Conservation (phyloP, 495 filamentous ascomycete species). For the Penicillium pulvis region DNA sequence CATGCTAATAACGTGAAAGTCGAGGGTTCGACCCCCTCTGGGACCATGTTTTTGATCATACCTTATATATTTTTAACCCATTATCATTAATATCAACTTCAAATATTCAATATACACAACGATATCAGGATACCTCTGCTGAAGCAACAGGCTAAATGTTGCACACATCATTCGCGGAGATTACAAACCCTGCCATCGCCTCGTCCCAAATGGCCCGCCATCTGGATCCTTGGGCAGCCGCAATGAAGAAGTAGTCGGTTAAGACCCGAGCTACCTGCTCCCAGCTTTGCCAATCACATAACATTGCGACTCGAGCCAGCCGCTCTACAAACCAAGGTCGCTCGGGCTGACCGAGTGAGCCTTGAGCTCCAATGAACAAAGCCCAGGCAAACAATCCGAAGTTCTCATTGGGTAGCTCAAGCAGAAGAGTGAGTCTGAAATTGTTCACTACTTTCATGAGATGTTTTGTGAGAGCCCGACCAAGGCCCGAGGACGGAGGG, state of each 20-base stretch:
- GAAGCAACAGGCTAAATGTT: constrained; percentile 4
- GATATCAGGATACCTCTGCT: not conserved
- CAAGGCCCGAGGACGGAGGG: constrained; percentile 35
- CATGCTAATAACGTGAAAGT: constrained; percentile 29
- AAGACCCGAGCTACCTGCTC: constrained; percentile 29
- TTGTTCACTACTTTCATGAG: constrained; percentile 22
- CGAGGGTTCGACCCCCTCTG: constrained; percentile 26
- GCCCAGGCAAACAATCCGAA: constrained; percentile 33
- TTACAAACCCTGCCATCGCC: constrained; percentile 27
- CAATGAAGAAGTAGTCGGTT: constrained; percentile 29
- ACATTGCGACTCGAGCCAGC: constrained; percentile 27
- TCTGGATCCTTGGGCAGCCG: constrained; percentile 15
- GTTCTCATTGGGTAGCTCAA: constrained; percentile 24
- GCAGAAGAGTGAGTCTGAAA: constrained; percentile 24
- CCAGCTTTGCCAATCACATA: constrained; percentile 35
- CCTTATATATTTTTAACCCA: not conserved
- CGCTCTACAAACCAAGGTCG: constrained; percentile 34
- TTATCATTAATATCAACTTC: constrained; percentile 1
- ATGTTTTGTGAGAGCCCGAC: constrained; percentile 40
- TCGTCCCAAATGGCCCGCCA: constrained; percentile 39
- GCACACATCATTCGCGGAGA: constrained; percentile 17
- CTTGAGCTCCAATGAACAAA: constrained; percentile 37
- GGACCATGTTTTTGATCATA: not conserved
- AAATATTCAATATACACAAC: not conserved
- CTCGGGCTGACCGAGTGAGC: constrained; percentile 30